A percentile compares a stretch with the other conserved stretches of the same genome.
These are phyloP conservation scores for Zygoascus bituminiphila DNA, from an alignment of 805 yeast species.

Conservation along the genomic window DNA sequence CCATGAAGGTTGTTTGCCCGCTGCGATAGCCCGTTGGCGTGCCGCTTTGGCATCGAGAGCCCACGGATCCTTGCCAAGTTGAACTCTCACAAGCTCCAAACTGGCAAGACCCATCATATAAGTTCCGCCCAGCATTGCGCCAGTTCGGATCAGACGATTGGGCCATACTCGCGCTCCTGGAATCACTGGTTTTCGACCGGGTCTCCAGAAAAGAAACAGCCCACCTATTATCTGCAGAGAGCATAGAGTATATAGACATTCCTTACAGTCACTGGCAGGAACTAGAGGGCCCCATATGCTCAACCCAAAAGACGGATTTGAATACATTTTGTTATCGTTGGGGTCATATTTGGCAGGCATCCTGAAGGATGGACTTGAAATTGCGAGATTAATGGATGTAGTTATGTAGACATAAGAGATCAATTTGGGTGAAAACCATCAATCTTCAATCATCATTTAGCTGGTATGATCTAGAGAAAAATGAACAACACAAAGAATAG, in stretches of 20 bases:
- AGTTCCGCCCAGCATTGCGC: slow-evolving; percentile 37
- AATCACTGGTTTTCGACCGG: slow-evolving; percentile 11
- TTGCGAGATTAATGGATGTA: neutral
- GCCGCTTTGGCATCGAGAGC: slow-evolving; percentile 53
- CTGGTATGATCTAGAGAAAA: no score
- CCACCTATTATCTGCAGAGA: slow-evolving; percentile 39
- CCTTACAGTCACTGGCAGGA: slow-evolving; percentile 59
- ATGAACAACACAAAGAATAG: no score
- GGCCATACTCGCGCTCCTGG: slow-evolving; percentile 18
- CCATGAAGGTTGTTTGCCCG: slow-evolving; percentile 41
- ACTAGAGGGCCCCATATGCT: slow-evolving; percentile 62
- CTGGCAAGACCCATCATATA: slow-evolving; percentile 45
- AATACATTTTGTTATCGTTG: slow-evolving; percentile 9
- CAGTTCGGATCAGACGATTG: slow-evolving; percentile 26
- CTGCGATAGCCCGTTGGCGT: slow-evolving; percentile 41
- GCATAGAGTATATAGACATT: slow-evolving; percentile 45
- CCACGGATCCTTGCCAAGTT: slow-evolving; percentile 54
- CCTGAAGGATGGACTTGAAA: no score
- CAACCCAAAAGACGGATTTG: slow-evolving; percentile 52
- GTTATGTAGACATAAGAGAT: neutral
- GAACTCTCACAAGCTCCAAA: slow-evolving; percentile 46
- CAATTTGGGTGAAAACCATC: no score
- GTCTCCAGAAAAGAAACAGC: slow-evolving; percentile 16
- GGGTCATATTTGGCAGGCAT: slow-evolving; percentile 5
- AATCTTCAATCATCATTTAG: no score